phyloP scores from a whole-genome alignment of 306 rosid genomes.

The Nissolia schottii region DNA sequence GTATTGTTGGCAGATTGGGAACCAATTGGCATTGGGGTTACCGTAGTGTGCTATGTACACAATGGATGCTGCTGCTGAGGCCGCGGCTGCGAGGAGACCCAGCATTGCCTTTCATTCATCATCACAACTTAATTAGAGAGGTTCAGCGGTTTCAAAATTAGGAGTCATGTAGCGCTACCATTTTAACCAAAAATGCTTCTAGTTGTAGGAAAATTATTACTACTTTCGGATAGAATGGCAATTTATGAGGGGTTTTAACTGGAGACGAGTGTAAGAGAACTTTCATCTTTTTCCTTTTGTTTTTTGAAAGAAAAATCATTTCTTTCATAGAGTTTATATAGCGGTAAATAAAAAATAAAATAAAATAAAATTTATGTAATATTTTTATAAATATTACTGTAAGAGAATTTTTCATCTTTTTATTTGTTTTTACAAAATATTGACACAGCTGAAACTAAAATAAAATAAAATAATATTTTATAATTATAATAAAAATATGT shows the following conservation, averaged over 20 bases:
- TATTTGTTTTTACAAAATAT: no score
- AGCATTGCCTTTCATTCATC: conserved; percentile 55
- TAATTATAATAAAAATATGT: no score
- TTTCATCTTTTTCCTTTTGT: not conserved
- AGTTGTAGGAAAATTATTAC: not conserved
- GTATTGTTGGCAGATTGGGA: conserved; percentile 49
- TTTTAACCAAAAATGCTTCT: not conserved
- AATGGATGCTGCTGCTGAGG: conserved; percentile 54
- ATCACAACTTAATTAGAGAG: conserved; percentile 3
- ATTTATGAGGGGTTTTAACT: no score
- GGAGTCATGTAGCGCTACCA: not conserved
- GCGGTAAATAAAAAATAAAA: no score
- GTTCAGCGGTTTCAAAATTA: not conserved
- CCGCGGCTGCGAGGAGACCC: conserved; percentile 46
- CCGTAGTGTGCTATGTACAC: conserved; percentile 56
- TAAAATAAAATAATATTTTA: no score
- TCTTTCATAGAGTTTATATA: no score
- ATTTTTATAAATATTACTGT: no score
- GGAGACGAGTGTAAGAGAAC: not conserved
- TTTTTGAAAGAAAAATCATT: no score
- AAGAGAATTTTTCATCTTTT: no score
- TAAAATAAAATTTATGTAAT: no score
- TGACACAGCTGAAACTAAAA: no score
- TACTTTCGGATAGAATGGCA: not conserved
- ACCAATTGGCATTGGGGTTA: conserved; percentile 47